These are phyloP conservation scores for Fusarium foetens DNA, from an alignment of 2,329 filamentous ascomycete species.

Conservation along the genomic window DNA sequence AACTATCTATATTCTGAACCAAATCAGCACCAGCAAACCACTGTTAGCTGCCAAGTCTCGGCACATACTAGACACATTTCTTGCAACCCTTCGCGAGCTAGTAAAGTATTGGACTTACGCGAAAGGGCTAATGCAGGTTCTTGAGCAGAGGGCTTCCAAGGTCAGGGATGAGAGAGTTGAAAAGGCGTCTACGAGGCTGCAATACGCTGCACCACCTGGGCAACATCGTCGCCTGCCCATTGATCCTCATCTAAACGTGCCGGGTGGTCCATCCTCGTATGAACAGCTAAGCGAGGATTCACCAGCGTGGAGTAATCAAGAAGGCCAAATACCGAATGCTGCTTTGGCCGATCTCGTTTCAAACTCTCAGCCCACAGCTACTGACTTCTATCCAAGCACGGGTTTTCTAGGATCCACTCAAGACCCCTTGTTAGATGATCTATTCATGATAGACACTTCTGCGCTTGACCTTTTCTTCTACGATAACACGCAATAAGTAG, in stretches of 20 bases:
- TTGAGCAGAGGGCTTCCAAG: slow-evolving; percentile 5
- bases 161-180: background rate
- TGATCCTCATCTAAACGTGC: background rate
- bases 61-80: background rate
- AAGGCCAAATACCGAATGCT: fast-evolving
- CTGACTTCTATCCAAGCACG: fast-evolving
- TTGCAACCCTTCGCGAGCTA: background rate
- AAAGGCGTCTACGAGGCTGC: background rate
- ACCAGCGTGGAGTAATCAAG: background rate
- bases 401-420: background rate
- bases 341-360: background rate
- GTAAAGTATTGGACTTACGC: slow-evolving; percentile 16
- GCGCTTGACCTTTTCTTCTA: background rate
- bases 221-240: background rate
- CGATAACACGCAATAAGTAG: background rate
- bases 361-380: background rate
- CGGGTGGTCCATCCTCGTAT: background rate
- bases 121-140: background rate
- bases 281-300: background rate
- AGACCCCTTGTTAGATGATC: background rate
- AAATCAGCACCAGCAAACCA: background rate
- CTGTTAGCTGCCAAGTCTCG: slow-evolving; percentile 5
- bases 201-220: background rate
- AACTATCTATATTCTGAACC: slow-evolving; percentile 9
- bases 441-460: slow-evolving; percentile 2